Conservation (phyloP, 108 stramenopile genomes). For the Chaetoceros muelleri region DNA sequence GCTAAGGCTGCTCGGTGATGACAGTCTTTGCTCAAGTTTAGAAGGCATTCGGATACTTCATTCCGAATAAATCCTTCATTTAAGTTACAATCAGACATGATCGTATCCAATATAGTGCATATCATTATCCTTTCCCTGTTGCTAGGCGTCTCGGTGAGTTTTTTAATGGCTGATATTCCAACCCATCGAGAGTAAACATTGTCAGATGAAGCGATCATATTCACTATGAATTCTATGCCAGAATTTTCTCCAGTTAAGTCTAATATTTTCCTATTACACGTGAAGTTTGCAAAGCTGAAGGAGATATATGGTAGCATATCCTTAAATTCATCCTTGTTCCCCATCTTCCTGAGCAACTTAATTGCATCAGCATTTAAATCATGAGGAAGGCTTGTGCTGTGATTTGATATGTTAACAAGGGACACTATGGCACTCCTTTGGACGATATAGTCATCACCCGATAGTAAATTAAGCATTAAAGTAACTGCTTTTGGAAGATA, state of each 20-base stretch:
- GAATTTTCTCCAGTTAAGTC: slow-evolving; percentile 34
- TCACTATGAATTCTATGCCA: slow-evolving; percentile 40
- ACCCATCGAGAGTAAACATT: slow-evolving; percentile 47
- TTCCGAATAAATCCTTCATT: background rate
- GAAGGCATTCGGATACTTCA: background rate
- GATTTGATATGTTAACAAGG: slow-evolving; percentile 54
- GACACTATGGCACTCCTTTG: slow-evolving; percentile 57
- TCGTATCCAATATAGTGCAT: no score
- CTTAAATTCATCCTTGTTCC: slow-evolving; percentile 3
- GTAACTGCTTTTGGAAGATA: no score
- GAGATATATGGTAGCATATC: slow-evolving; percentile 33
- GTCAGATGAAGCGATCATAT: slow-evolving; percentile 30
- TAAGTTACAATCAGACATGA: background rate
- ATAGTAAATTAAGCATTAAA: no score
- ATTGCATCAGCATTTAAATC: slow-evolving; percentile 33
- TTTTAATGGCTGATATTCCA: slow-evolving; percentile 41
- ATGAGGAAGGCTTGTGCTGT: slow-evolving; percentile 42
- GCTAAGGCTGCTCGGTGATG: background rate
- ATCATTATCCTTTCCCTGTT: no score
- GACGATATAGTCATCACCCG: slow-evolving; percentile 62
- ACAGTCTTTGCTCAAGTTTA: background rate
- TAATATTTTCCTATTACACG: slow-evolving; percentile 43
- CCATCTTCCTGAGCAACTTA: slow-evolving; percentile 15
- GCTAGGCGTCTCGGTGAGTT: slow-evolving; percentile 36
- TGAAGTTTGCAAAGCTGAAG: slow-evolving; percentile 65